Base-by-base conservation (phyloP, 495 filamentous ascomycete genomes). In the Cercophora sp. region DNA sequence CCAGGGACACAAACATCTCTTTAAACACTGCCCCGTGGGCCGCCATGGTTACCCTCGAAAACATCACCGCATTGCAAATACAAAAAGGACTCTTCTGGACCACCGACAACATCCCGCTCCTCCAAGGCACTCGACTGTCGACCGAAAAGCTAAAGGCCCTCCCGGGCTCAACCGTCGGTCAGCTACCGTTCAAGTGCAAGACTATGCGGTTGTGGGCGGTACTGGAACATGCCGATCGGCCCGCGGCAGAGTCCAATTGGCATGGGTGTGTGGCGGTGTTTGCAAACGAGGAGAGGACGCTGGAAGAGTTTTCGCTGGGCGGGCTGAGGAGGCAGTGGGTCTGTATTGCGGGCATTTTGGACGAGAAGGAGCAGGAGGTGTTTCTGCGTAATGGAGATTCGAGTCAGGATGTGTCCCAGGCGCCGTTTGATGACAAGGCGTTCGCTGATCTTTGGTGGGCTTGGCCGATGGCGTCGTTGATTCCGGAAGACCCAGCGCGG, bases 221-320 rank as follows among this genome's bases (percentile, higher is more conserved):
- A 39, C 36, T 39, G 36, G 36, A 39, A n/a, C 36, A 39, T 39
- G 36, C 36, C 36, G n/a, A 39, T 39, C 36, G 36, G 36, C 36
- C 36, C n/a, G 4, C 36, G n/a, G 36, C 36, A 39, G 36, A 39
- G 36, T 39, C 36, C n/a, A 39, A n/a, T 39, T 39, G 36, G 36
- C 36, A 18, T 8, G 36, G 5, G n/a, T 39, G 36, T 18, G 36
- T 39, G 36, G 36, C n/a, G 36, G 5, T 39, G 36, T 39, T 39
- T 39, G 36, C 36, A n/a, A 39, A 39, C 4, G 36, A 39, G 36
- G 36, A 39, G 11, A 39, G n/a, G 5, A 39, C 36, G 36, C 36
- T 39, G 36, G 36, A 39, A 8, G 36, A n/a, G 36, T 39, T 39
- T 37, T 39, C 36, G 36, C 36, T 39, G 36, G 36, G 36, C 36